Base-by-base conservation (phyloP, 345 rosid genomes). In the Eucalyptus lansdowneana region DNA sequence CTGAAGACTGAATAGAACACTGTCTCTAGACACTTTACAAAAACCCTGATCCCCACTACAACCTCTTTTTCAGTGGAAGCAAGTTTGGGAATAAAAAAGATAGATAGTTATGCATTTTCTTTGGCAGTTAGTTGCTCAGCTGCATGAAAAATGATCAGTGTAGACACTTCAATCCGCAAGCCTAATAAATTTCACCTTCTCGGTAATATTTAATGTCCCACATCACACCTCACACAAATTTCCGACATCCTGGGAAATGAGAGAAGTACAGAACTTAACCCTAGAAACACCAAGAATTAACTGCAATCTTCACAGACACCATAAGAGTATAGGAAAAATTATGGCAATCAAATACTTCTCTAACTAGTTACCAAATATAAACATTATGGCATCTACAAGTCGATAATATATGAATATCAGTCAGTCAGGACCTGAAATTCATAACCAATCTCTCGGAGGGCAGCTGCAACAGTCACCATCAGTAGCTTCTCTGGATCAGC, bases 401-500 rank as follows among this genome's bases (percentile, higher is more conserved):
- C 12, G 83, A 76, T 37, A 37, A 47, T 24, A 76, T 76, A 37
- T 37, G 83, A 40, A 72, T 76, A 21, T 76, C 47, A 6, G 47
- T 76, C 45, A 56, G 83, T 37, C 45, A 76, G 56, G 25, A 98
- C 99, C 99, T 98, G 96, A 93, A 97, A 90, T 16, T 91, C 90
- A 90, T 97, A 98, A 85, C 99, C 99, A 90, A 95, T 92, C 93
- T 96, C 96, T 91, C 49, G 93, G 93, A 98, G 88, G 67, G 97
- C 95, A 65, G 93, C 90, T 87, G 97, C 96, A 91, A 96, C 92
- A 88, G 99, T 95, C 87, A 94, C 98, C 98, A 97, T 97, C 37
- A 94, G 86, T 92, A 98, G 86, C 92, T 98, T 99, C 62, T 96
- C 96, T 34, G 99, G 97, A 89, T 95, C 98, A 92, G 92, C 94